Conservation (phyloP, 1,284 basidiomycete species). For the Trametes hirsuta region DNA sequence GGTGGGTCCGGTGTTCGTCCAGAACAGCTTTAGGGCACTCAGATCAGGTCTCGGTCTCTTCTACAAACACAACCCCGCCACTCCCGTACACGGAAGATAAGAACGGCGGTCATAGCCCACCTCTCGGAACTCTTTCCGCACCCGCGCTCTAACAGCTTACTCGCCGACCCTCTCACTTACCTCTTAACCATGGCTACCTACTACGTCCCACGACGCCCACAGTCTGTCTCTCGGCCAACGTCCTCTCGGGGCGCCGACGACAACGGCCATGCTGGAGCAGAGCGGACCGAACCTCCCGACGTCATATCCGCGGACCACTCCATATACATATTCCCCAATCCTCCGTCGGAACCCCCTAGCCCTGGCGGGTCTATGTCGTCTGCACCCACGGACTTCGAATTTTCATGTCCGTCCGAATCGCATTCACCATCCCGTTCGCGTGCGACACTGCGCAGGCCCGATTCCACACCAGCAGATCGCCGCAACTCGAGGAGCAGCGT, state of each 20-base stretch:
- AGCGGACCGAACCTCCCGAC: slow-evolving; percentile 1
- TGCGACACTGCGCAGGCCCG: slow-evolving; percentile 3
- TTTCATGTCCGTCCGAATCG: slow-evolving; percentile 14
- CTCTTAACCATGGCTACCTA: slow-evolving; percentile 29
- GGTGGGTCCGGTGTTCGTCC: slow-evolving; percentile 8
- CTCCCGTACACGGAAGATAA: neutral
- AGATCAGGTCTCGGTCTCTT: neutral
- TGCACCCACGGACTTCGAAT: slow-evolving; percentile 28
- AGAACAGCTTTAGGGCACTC: slow-evolving; percentile 6
- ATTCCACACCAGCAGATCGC: neutral
- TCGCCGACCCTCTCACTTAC: neutral
- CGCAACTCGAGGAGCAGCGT: neutral
- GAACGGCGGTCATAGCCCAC: neutral
- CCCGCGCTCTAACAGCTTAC: neutral
- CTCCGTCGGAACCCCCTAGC: slow-evolving; percentile 32
- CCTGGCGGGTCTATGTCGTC: slow-evolving; percentile 34
- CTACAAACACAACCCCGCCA: neutral
- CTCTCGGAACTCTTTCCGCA: neutral
- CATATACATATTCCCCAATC: slow-evolving; percentile 41
- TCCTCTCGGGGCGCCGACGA: neutral
- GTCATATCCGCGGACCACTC: slow-evolving; percentile 30
- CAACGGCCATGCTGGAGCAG: neutral
- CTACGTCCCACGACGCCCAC: slow-evolving; percentile 22
- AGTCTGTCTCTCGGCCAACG: slow-evolving; percentile 1
- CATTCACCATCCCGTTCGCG: slow-evolving; percentile 2